Base-by-base conservation (phyloP, 176 grass and related monocot genomes). In the Thalia dealbata region DNA sequence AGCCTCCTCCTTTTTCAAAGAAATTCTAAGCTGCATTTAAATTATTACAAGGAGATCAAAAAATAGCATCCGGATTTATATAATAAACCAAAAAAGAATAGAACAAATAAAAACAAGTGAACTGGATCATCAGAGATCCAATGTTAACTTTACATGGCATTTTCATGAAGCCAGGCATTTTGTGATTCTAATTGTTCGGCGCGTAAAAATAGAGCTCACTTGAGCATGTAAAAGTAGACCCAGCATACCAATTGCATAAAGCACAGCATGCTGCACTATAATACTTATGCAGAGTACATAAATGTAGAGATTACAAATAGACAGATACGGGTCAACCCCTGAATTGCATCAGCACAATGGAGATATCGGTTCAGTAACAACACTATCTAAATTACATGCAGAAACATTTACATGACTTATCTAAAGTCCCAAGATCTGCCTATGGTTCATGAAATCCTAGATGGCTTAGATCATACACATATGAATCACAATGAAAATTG, bases 1-100 rank as follows among this genome's bases (percentile, higher is more conserved):
- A 0, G 71, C 76, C 78, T 91, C 90, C 78, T 91, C 90, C 84
- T 91, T 97, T 64, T 83, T 88, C 78, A 97, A 82, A 24, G 83
- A 86, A 84, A 97, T 97, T 64, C 81, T 91, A 42, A 97, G 56
- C 95, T 97, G 90, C 24, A 70, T 71, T 43, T 76, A 52, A 63
- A 23, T 81, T 23, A 85, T 46, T 10, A 72, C 19, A 76, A 55
- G 44, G 46, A 14, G 18, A 52, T 50, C 18, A n/a, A 29, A 22
- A 29, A 25, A 11, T 68, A 26, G 27, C 18, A 44, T 44, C 14
- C 44, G 65, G 44, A 24, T 9, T 24, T 45, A 38, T 4, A 38
- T 38, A 38, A 38, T 68, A 68, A 9, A 68, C n/a, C 6, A 43
- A 3, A 16, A 29, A 65, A 13, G 30, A 12, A 21, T 8, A 67